A percentile compares a stretch with the other conserved stretches of the same genome.
These are phyloP conservation scores for Tarenaya hassleriana DNA, from an alignment of 345 rosid species.

Conservation along the genomic window DNA sequence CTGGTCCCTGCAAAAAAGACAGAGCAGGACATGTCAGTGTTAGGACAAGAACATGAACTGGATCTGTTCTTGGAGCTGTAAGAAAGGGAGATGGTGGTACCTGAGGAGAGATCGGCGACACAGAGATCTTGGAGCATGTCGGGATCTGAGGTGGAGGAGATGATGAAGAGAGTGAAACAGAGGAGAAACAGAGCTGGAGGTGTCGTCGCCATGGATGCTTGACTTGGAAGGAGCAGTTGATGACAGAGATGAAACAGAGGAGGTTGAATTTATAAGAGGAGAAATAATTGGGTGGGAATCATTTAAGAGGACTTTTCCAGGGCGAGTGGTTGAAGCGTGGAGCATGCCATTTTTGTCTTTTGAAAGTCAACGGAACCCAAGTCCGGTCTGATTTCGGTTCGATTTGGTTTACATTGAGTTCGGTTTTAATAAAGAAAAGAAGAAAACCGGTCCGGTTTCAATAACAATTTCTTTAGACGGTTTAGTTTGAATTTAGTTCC, in stretches of 20 bases:
- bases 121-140: constrained; percentile 82
- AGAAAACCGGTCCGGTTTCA: too few species aligned
- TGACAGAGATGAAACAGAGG: constrained; percentile 16
- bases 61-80: not conserved
- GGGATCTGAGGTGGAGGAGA: constrained; percentile 46
- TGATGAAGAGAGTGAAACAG: constrained; percentile 21
- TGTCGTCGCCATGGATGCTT: constrained; percentile 19
- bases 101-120: constrained; percentile 61
- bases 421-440: too few species aligned
- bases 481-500: too few species aligned
- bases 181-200: constrained; percentile 15
- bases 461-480: too few species aligned
- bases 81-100: constrained; percentile 19
- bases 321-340: too few species aligned
- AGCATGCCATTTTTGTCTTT: too few species aligned
- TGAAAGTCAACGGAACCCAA: too few species aligned
- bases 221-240: not conserved
- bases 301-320: too few species aligned
- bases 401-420: too few species aligned
- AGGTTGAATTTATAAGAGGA: not conserved
- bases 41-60: not conserved
- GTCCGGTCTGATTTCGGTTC: too few species aligned
- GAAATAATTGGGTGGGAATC: too few species aligned
- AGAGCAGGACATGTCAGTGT: not conserved
- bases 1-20: constrained; percentile 30